Conservation (phyloP, 139 green algal species). For the Volvox africanus region DNA sequence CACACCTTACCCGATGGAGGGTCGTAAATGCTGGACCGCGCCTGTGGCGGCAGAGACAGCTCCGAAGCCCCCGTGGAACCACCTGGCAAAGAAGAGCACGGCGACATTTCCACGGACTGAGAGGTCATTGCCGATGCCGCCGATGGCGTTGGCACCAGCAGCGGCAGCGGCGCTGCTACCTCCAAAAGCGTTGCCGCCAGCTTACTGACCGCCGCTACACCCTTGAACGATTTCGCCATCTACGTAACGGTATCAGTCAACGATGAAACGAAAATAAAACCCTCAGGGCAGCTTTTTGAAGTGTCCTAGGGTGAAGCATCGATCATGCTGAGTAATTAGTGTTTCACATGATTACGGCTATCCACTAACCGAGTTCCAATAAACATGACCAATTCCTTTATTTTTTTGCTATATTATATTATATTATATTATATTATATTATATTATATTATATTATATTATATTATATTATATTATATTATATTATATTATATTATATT, state of each 20-base stretch:
- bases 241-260: not conserved
- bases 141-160: constrained; percentile 20
- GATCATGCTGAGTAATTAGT: no score
- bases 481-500: no score
- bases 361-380: no score
- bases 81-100: constrained; percentile 6
- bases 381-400: no score
- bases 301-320: no score
- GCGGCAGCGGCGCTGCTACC: not conserved
- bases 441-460: no score
- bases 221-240: constrained; percentile 51
- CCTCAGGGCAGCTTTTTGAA: no score
- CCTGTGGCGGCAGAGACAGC: not conserved
- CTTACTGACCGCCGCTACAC: not conserved
- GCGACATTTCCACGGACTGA: not conserved
- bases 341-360: no score
- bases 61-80: not conserved
- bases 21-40: constrained; percentile 9
- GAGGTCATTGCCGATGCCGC: not conserved
- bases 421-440: no score
- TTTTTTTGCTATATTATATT: no score
- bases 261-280: no score
- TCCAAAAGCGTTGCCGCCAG: constrained; percentile 1
- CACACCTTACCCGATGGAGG: constrained; percentile 29
- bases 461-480: no score